Evolutionary conservation across 176 grass and related monocot genomes (phyloP).

Genomic region (Oryza brachyantha): DNA sequence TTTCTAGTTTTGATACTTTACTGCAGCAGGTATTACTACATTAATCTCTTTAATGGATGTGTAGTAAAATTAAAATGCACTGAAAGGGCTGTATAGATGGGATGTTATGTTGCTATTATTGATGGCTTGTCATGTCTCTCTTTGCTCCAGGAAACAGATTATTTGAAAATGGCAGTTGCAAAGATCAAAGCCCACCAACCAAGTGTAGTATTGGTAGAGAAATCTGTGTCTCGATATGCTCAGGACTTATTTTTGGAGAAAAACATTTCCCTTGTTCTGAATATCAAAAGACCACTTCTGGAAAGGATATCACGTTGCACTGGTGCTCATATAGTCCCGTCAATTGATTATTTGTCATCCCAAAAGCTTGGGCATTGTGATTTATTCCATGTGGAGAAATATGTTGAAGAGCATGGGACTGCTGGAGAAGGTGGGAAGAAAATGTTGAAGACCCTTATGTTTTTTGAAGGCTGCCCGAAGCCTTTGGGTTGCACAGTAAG

Average conservation of each 20-base stretch:
- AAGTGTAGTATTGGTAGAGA: slow-evolving; percentile 91
- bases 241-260: slow-evolving; percentile 87
- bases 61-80: slow-evolving; percentile 11
- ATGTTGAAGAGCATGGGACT: slow-evolving; percentile 80
- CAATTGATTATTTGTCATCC: slow-evolving; percentile 88
- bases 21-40: slow-evolving; percentile 74
- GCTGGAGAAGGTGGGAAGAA: slow-evolving; percentile 82
- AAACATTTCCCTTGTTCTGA: slow-evolving; percentile 96
- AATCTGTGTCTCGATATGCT: slow-evolving; percentile 88
- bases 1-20: slow-evolving; percentile 99
- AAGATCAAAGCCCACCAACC: slow-evolving; percentile 95
- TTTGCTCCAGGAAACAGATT: slow-evolving; percentile 82
- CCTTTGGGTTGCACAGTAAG: slow-evolving; percentile 98
- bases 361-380: slow-evolving; percentile 89
- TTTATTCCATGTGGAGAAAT: slow-evolving; percentile 93
- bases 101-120: slow-evolving; percentile 13
- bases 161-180: slow-evolving; percentile 94
- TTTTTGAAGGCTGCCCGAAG: slow-evolving; percentile 92
- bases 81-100: neutral
- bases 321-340: slow-evolving; percentile 87
- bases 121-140: slow-evolving; percentile 30
- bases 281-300: slow-evolving; percentile 84
- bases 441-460: slow-evolving; percentile 91
- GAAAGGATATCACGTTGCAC: slow-evolving; percentile 96
- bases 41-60: slow-evolving; percentile 9